phyloP scores from a whole-genome alignment of 208 protist genomes.

The Trichomonas vaginalis region DNA sequence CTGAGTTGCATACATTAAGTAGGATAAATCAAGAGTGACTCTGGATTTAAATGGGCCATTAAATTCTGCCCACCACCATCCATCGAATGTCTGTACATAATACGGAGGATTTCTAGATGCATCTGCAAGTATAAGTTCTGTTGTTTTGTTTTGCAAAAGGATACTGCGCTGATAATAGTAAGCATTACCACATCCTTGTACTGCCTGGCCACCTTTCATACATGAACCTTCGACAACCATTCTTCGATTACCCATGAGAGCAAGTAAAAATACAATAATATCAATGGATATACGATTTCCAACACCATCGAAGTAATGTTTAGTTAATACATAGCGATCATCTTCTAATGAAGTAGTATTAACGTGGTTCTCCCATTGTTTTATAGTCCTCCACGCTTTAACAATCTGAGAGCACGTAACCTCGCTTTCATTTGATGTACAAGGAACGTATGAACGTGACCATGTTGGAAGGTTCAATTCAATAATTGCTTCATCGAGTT shows the following conservation, averaged over 20 bases:
- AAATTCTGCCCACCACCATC: not conserved
- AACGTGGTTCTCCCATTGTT: not conserved
- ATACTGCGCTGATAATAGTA: not conserved
- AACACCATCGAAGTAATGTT: not conserved
- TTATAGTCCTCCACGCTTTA: not conserved
- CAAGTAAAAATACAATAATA: not conserved
- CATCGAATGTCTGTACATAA: not conserved
- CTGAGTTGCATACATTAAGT: not conserved
- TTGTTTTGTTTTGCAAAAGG: not conserved
- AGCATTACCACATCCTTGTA: not conserved
- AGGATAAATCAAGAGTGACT: not conserved
- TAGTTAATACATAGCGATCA: not conserved
- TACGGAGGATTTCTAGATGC: not conserved
- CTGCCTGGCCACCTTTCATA: not conserved
- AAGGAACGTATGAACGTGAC: not conserved
- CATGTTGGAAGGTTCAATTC: not conserved
- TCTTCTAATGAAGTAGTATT: not conserved
- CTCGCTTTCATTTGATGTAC: not conserved
- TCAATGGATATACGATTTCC: conserved; percentile 8
- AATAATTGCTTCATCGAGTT: not conserved
- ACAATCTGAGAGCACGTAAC: not conserved
- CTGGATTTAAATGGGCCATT: not conserved
- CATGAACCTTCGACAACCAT: not conserved
- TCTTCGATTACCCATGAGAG: not conserved
- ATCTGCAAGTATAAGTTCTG: too few species aligned